These are phyloP conservation scores for Akanthomyces muscarius DNA, from an alignment of 2,329 filamentous ascomycete species.

Conservation along the genomic window DNA sequence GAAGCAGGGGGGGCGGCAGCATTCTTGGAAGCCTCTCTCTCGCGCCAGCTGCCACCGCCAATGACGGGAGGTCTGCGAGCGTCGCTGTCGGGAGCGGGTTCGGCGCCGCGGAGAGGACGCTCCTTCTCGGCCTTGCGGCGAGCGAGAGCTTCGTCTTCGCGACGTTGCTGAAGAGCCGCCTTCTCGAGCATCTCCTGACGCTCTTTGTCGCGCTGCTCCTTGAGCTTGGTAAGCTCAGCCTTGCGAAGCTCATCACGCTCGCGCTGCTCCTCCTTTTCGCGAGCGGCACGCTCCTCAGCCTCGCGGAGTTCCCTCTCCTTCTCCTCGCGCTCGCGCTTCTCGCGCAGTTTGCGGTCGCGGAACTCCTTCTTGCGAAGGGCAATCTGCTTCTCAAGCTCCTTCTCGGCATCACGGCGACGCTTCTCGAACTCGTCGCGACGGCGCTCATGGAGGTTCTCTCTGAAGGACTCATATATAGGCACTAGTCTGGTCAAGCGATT, in stretches of 20 bases:
- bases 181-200: conserved; percentile 64
- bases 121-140: conserved; percentile 65
- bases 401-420: conserved; percentile 84
- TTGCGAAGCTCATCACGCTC: conserved; percentile 76
- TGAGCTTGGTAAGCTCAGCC: conserved; percentile 62
- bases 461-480: conserved; percentile 78
- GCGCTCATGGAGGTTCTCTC: conserved; percentile 75
- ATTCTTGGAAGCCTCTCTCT: conserved; percentile 33
- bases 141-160: conserved; percentile 84
- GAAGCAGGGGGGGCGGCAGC: conserved; percentile 29
- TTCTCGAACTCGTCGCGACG: conserved; percentile 95
- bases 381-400: conserved; percentile 90
- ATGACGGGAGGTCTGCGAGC: conserved; percentile 31
- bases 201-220: conserved; percentile 62
- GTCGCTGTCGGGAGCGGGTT: conserved; percentile 31
- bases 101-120: conserved; percentile 32
- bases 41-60: conserved; percentile 41
- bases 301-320: conserved; percentile 73
- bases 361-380: conserved; percentile 81
- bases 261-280: conserved; percentile 82
- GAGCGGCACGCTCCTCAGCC: conserved; percentile 76
- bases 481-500: conserved; percentile 84
- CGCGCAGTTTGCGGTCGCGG: conserved; percentile 74
- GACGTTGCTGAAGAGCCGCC: conserved; percentile 67
- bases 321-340: conserved; percentile 82